Percentiles rank a stretch among this genome's conserved stretches.
Evolutionary conservation across 2,329 filamentous ascomycete species (phyloP).

Genomic region (Fusarium sororula): DNA sequence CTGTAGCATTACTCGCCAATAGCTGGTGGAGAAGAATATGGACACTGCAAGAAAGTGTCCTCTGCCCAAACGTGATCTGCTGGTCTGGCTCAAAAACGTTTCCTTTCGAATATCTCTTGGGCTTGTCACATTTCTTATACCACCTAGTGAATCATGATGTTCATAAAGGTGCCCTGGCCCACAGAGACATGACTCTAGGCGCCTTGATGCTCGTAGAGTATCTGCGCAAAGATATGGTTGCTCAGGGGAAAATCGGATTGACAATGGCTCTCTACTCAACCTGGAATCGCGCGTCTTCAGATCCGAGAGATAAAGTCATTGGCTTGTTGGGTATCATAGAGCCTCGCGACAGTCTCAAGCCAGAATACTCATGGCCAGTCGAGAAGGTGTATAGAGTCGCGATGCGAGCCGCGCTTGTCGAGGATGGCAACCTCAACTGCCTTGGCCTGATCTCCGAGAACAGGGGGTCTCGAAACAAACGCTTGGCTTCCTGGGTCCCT

Average conservation of each 20-base stretch:
- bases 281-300: not conserved
- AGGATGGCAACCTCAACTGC: not conserved
- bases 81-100: not conserved
- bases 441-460: slow-evolving; percentile 3
- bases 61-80: not conserved
- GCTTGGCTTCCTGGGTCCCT: not conserved
- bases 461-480: not conserved
- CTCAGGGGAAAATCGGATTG: not conserved
- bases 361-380: slow-evolving; percentile 10
- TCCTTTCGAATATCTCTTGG: not conserved
- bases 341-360: not conserved
- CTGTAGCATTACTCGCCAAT: not conserved
- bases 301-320: not conserved
- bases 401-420: not conserved
- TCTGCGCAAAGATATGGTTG: not conserved
- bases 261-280: not conserved
- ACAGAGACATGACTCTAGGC: not conserved
- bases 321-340: not conserved
- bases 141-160: not conserved
- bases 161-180: not conserved
- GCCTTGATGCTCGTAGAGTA: not conserved
- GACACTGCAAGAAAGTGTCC: slow-evolving; percentile 11
- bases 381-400: slow-evolving; percentile 5
- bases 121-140: slow-evolving; percentile 2
- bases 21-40: slow-evolving; percentile 14